These are phyloP conservation scores for Ogataea wickerhamii DNA, from an alignment of 805 yeast species.

Conservation along the genomic window DNA sequence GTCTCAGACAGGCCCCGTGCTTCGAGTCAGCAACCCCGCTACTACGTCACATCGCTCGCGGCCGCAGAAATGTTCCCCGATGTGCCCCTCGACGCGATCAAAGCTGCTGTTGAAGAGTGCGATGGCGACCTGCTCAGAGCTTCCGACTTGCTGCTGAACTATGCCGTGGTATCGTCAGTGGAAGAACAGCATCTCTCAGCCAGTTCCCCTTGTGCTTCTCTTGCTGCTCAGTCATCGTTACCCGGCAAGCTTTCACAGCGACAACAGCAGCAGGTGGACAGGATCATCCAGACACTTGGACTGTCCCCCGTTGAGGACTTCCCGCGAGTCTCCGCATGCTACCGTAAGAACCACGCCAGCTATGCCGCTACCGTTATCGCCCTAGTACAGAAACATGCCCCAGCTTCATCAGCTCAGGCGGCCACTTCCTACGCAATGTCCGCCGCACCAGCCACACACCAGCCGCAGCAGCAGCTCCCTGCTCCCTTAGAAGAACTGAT, in stretches of 20 bases:
- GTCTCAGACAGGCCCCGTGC: too few relatives aligned
- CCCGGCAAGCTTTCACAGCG: background rate
- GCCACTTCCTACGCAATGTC: background rate
- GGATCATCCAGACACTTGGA: background rate
- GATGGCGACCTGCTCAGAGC: constrained; percentile 33
- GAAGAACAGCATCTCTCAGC: background rate
- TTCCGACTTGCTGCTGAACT: constrained; percentile 29
- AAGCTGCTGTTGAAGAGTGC: constrained; percentile 28
- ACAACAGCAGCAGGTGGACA: background rate
- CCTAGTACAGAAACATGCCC: background rate
- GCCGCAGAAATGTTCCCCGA: constrained; percentile 46
- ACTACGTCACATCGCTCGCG: too few relatives aligned
- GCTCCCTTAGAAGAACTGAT: constrained; percentile 31
- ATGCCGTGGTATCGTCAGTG: constrained; percentile 5
- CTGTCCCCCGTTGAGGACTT: background rate
- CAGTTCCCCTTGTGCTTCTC: background rate
- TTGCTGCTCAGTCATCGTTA: background rate
- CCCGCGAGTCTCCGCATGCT: background rate
- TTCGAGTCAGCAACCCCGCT: too few relatives aligned
- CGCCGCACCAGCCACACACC: background rate
- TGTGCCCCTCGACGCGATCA: constrained; percentile 29
- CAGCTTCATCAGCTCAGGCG: background rate
- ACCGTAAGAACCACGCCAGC: background rate
- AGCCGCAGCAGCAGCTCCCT: background rate
- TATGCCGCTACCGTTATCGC: background rate